phyloP scores from a whole-genome alignment of 2,329 filamentous ascomycete species.

The Pseudogymnoascus sp. region DNA sequence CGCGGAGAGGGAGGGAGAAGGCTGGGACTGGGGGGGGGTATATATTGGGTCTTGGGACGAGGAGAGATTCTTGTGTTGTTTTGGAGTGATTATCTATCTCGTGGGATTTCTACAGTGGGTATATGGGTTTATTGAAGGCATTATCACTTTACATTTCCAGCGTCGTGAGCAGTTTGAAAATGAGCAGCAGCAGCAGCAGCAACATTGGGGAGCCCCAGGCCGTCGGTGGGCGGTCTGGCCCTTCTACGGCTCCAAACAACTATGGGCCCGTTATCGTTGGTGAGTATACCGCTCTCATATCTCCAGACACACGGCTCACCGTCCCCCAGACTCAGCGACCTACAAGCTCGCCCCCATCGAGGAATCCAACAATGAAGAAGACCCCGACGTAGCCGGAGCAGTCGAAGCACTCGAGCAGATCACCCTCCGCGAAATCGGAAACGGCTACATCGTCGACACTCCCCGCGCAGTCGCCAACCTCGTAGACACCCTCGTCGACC shows the following conservation, averaged over 20 bases:
- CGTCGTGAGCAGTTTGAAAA: not conserved
- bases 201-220: not conserved
- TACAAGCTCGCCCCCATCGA: not conserved
- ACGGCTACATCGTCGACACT: not conserved
- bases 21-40: not conserved
- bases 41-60: not conserved
- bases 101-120: not conserved
- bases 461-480: not conserved
- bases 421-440: not conserved
- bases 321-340: not conserved
- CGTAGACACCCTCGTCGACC: constrained; percentile 13
- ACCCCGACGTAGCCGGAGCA: not conserved
- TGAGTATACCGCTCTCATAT: not conserved
- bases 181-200: not conserved
- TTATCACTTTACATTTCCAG: not conserved
- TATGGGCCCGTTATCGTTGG: not conserved
- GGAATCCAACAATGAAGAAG: not conserved
- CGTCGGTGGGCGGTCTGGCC: not conserved
- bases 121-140: not conserved
- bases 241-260: not conserved
- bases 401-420: not conserved
- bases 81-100: not conserved
- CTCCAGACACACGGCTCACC: not conserved
- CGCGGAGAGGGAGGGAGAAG: too few relatives aligned
- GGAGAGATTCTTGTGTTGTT: not conserved